These are phyloP conservation scores for Tillandsia leiboldiana DNA, from an alignment of 176 grass and related monocot species.

Conservation along the genomic window DNA sequence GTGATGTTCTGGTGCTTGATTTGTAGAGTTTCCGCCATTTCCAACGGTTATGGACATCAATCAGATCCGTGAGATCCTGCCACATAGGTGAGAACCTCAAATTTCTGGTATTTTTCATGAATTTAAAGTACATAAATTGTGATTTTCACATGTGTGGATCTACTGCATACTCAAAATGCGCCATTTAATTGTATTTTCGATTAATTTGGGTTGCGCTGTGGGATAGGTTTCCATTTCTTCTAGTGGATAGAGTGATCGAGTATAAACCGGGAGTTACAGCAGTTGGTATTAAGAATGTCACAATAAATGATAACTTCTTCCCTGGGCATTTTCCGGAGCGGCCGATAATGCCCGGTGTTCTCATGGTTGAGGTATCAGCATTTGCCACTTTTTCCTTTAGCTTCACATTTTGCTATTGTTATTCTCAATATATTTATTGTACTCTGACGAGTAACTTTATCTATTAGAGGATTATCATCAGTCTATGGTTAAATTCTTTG, in stretches of 20 bases:
- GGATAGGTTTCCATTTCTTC: constrained; percentile 63
- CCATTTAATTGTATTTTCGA: neutral
- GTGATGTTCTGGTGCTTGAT: constrained; percentile 1
- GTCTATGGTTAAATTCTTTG: no score
- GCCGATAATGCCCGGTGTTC: constrained; percentile 79
- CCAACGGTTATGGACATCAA: constrained; percentile 46
- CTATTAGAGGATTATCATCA: no score
- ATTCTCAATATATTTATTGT: constrained; percentile 4
- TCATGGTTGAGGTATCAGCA: constrained; percentile 34
- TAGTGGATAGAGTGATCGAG: constrained; percentile 91
- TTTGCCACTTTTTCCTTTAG: constrained; percentile 1
- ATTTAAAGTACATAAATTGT: neutral
- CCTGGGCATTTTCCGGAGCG: constrained; percentile 55
- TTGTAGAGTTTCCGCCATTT: constrained; percentile 33
- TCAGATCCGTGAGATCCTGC: constrained; percentile 42
- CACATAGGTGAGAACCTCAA: constrained; percentile 32
- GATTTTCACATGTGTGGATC: neutral
- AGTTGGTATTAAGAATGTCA: constrained; percentile 78
- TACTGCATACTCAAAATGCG: neutral
- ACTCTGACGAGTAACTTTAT: no score
- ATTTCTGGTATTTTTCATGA: neutral
- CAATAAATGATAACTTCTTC: constrained; percentile 95
- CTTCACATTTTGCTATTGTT: constrained; percentile 12
- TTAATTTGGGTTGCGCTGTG: neutral
- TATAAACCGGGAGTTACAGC: constrained; percentile 49